Conservation (phyloP, 805 yeast species). For the Helenozyma baotianmanensis region DNA sequence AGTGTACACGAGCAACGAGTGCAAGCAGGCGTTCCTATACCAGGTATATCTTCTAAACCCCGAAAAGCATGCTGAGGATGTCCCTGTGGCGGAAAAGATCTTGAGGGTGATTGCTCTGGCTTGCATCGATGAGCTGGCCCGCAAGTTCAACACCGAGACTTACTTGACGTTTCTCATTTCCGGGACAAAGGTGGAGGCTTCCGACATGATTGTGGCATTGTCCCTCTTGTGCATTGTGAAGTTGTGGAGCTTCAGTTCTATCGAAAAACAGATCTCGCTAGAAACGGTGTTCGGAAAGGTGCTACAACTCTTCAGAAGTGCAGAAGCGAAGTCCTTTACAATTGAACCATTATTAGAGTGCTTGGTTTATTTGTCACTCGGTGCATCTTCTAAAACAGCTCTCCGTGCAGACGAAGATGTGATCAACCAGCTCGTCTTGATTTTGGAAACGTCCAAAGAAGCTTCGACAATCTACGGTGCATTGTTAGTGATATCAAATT, state of each 20-base stretch:
- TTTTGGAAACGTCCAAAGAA: conserved; percentile 10
- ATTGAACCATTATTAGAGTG: conserved; percentile 10
- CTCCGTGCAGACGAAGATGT: conserved; percentile 11
- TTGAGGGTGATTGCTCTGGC: conserved; percentile 13
- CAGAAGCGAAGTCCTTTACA: neutral
- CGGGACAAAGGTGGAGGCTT: conserved; percentile 5
- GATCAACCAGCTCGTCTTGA: conserved; percentile 7
- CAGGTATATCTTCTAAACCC: conserved; percentile 7
- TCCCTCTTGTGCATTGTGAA: conserved; percentile 16
- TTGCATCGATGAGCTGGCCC: conserved; percentile 12
- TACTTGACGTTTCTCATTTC: conserved; percentile 11
- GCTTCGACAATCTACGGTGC: conserved; percentile 35
- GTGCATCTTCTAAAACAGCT: conserved; percentile 4
- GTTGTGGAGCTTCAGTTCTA: conserved; percentile 16
- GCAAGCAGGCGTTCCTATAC: conserved; percentile 9
- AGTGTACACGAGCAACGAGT: conserved; percentile 9
- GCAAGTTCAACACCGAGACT: conserved; percentile 12
- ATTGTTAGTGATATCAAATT: conserved; percentile 36
- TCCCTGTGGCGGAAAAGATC: conserved; percentile 6
- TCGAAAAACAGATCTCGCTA: conserved; percentile 12
- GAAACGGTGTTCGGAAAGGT: conserved; percentile 6
- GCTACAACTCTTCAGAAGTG: conserved; percentile 1
- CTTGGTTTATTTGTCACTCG: conserved; percentile 13
- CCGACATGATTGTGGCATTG: conserved; percentile 4
- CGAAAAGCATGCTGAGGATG: conserved; percentile 3